These are phyloP conservation scores for Sedum album DNA, from an alignment of 164 flowering plant species.

Conservation along the genomic window DNA sequence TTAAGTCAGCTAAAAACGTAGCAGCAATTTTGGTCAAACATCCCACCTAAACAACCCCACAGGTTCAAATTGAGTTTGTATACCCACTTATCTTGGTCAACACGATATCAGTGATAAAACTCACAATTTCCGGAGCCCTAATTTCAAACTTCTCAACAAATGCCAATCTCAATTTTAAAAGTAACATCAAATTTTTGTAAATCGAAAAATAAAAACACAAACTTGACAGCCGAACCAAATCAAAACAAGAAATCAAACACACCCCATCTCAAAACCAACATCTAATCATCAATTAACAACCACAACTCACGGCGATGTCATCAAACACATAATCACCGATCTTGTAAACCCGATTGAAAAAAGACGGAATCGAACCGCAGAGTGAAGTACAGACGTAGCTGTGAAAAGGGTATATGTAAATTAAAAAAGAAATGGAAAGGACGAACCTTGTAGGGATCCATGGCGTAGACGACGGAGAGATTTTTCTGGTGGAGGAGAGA, in stretches of 20 bases:
- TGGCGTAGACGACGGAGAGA: not conserved
- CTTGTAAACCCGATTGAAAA: not conserved
- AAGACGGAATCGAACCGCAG: not conserved
- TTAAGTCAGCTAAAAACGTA: not conserved
- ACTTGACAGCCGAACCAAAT: not conserved
- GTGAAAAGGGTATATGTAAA: not conserved
- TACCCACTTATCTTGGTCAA: not conserved
- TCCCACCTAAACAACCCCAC: not conserved
- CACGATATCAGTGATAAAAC: not conserved
- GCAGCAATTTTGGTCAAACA: not conserved
- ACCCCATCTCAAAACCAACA: not conserved
- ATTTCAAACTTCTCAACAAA: not conserved
- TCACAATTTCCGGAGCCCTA: constrained; percentile 1
- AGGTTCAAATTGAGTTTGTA: not conserved
- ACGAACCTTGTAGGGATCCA: constrained; percentile 10
- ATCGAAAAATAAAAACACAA: not conserved
- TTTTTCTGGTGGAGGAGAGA: not conserved
- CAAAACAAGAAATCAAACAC: not conserved
- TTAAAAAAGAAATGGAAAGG: not conserved
- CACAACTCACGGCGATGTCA: not conserved
- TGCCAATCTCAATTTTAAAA: not conserved
- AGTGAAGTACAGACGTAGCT: not conserved
- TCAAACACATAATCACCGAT: not conserved
- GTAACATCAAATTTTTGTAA: not conserved
- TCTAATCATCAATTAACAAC: not conserved